Conservation (phyloP, 2,329 filamentous ascomycete genomes). For the Pezicula neosporulosa region DNA sequence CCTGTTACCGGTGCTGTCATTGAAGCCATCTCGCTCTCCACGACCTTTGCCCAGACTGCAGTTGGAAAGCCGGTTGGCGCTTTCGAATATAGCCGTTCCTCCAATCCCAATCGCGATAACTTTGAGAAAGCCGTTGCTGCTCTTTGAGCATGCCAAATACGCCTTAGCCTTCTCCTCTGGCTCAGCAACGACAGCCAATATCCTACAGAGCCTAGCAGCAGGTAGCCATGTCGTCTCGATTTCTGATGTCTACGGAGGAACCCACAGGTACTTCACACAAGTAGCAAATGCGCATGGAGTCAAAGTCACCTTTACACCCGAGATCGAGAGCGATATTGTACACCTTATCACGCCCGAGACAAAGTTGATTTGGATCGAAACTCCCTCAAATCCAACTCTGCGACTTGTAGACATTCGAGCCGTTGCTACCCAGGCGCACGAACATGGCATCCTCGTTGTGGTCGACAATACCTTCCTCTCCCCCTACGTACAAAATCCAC, state of each 20-base stretch:
- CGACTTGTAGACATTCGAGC: slow-evolving; percentile 89
- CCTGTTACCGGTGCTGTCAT: slow-evolving; percentile 92
- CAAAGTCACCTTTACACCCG: slow-evolving; percentile 88
- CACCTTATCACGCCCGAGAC: slow-evolving; percentile 84
- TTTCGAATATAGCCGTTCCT: slow-evolving; percentile 91
- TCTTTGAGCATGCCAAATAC: slow-evolving; percentile 89
- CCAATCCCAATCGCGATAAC: slow-evolving; percentile 93
- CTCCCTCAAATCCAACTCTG: slow-evolving; percentile 90
- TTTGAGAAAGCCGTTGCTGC: slow-evolving; percentile 91
- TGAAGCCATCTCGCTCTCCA: slow-evolving; percentile 91
- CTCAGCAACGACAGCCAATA: slow-evolving; percentile 87
- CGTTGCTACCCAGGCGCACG: slow-evolving; percentile 78
- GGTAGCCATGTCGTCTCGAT: slow-evolving; percentile 95
- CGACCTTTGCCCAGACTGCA: slow-evolving; percentile 88
- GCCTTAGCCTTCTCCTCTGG: slow-evolving; percentile 94
- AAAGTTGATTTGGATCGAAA: slow-evolving; percentile 96
- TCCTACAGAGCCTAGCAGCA: slow-evolving; percentile 86
- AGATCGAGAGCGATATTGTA: slow-evolving; percentile 84
- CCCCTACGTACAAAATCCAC: slow-evolving; percentile 94
- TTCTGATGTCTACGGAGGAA: slow-evolving; percentile 96
- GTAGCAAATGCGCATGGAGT: slow-evolving; percentile 94
- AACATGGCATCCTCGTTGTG: slow-evolving; percentile 89
- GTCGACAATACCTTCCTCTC: slow-evolving; percentile 99
- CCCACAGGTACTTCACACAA: slow-evolving; percentile 98
- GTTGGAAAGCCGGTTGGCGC: slow-evolving; percentile 83